Percentiles rank a stretch among this genome's conserved stretches.
Evolutionary conservation across 106 monocot species (phyloP).

Genomic region (Acanthochlamys bracteata): DNA sequence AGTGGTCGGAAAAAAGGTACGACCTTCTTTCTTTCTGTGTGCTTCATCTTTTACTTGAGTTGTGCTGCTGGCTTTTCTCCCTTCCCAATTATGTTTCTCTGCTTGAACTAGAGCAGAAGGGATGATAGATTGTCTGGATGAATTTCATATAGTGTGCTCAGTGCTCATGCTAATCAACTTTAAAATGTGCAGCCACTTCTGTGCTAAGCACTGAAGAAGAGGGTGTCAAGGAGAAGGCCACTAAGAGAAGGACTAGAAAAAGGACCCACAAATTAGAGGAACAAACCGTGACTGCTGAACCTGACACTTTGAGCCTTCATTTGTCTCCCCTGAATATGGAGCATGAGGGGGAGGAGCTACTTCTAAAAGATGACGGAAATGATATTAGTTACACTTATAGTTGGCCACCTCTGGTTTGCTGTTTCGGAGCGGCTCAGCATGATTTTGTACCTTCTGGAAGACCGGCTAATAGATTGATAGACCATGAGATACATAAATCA

Average conservation of each 20-base stretch:
- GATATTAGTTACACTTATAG: slow-evolving; percentile 46
- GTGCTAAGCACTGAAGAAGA: slow-evolving; percentile 19
- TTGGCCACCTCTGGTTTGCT: slow-evolving; percentile 83
- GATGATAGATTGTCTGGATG: no score
- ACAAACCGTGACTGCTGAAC: slow-evolving; percentile 11
- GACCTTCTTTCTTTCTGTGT: not conserved
- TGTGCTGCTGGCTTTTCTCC: no score
- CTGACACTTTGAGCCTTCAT: slow-evolving; percentile 10
- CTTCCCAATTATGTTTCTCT: no score
- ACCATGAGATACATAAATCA: slow-evolving; percentile 57
- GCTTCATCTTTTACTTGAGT: not conserved
- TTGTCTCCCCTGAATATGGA: not conserved
- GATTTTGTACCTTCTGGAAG: slow-evolving; percentile 79
- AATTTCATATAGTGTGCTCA: no score
- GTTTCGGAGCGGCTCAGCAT: slow-evolving; percentile 78
- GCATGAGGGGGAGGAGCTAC: slow-evolving; percentile 16
- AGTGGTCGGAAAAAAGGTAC: slow-evolving; percentile 61
- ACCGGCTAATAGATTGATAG: slow-evolving; percentile 76
- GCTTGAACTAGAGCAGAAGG: no score
- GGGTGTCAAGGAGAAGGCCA: slow-evolving; percentile 21
- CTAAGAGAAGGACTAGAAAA: slow-evolving; percentile 34
- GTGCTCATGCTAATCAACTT: not conserved
- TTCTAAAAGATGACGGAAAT: slow-evolving; percentile 20
- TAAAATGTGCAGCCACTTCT: slow-evolving; percentile 27
- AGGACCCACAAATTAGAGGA: slow-evolving; percentile 13